Evolutionary conservation across 495 filamentous ascomycete genomes (phyloP), one percentile per base, ranked within the genome.

Genomic region (Geopyxis carbonaria): DNA sequence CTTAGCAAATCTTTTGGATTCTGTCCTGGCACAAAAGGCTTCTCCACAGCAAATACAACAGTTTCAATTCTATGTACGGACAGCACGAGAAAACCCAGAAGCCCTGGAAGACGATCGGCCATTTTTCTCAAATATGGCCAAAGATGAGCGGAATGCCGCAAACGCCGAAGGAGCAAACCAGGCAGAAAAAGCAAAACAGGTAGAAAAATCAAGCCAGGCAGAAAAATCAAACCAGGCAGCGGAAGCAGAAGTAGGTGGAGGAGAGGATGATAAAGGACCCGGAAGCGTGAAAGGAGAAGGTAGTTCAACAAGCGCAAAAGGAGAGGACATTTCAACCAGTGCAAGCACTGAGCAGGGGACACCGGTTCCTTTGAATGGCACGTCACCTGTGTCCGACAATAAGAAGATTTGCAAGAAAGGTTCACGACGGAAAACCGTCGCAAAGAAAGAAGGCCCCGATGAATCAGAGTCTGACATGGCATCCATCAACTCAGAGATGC

Each of bases 31-130:
- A 9, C 62, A 62, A 35, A 57, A 46, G 41, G 45, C 58, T 27
- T 62, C 61, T 13, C 45, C 47, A 27, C 42, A 59, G 32, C 62
- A 64, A 44, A 58, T 51, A 3, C 43, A 46, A 16, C 46, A 55
- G 18, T 64, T 64, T 38, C 59, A 64, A 32, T 50, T 43, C 6
- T 59, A 59, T 20, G 58, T 64, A 20, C 58, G 54, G 31, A 47
- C 46, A 24, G 61, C 62, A 28, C 57, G 55, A 40, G 60, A 50
- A 45, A 43, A 52, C 42, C 51, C 18, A 36, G 38, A 30, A 43
- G 45, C 18, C 37, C 48, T 31, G 9, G 18, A 40, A 20, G n/a
- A 14, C 22, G 13, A 40, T 10, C n/a, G 11, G 9, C 22, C 22
- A 13, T 2, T 29, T 19, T 18, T 30, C 37, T 14, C 11, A 30